These are phyloP conservation scores for Mortierella sp. DNA, from an alignment of 371 early-diverging fungal genomes.

Conservation along the genomic window DNA sequence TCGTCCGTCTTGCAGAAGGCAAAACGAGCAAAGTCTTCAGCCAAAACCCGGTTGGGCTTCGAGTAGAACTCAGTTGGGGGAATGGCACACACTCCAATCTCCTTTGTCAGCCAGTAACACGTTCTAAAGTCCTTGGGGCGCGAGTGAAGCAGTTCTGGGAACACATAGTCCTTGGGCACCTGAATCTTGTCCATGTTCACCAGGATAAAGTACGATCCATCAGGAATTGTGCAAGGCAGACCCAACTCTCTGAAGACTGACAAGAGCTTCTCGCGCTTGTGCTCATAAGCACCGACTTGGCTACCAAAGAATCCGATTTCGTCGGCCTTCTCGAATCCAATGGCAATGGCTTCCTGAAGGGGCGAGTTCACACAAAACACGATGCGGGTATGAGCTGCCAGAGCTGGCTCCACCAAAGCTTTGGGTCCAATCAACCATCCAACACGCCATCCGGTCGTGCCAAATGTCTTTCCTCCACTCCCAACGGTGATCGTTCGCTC, in stretches of 20 bases:
- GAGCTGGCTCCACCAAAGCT: constrained; percentile 75
- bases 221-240: constrained; percentile 85
- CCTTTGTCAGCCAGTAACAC: constrained; percentile 89
- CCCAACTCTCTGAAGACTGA: constrained; percentile 74
- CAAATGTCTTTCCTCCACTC: constrained; percentile 94
- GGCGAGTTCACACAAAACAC: constrained; percentile 92
- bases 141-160: constrained; percentile 70
- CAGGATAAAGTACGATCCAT: constrained; percentile 94
- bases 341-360: constrained; percentile 90
- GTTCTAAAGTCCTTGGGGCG: constrained; percentile 82
- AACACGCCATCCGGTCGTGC: constrained; percentile 97
- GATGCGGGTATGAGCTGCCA: constrained; percentile 91
- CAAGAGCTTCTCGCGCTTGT: constrained; percentile 79
- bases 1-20: constrained; percentile 95
- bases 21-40: constrained; percentile 85
- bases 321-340: constrained; percentile 76
- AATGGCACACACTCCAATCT: constrained; percentile 92
- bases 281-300: constrained; percentile 75
- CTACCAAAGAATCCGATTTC: constrained; percentile 74
- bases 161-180: constrained; percentile 72
- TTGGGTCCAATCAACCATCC: constrained; percentile 94
- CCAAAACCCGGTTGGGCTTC: constrained; percentile 73
- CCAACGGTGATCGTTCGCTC: constrained; percentile 94
- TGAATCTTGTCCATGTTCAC: constrained; percentile 81
- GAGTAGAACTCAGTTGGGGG: constrained; percentile 94